Base-by-base conservation (phyloP, 768 basidiomycete genomes). In the Leccinum arenicola region DNA sequence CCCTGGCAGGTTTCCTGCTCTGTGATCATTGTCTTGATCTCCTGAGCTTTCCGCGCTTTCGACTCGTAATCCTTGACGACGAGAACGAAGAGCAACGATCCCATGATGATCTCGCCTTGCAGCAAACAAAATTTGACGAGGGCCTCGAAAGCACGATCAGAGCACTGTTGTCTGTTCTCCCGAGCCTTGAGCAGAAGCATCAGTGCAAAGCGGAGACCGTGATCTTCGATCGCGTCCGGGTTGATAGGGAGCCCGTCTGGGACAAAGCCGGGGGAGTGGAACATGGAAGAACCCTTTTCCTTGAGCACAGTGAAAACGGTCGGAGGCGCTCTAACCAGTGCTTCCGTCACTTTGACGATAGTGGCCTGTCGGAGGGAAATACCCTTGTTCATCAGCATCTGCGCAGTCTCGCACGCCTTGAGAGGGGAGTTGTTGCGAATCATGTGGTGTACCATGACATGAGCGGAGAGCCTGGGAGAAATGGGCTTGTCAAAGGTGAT, bases 91-190 rank as follows among this genome's bases (percentile, higher is more conserved):
- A 91, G 73, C 27, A 92, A 73, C 1, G 87, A 86, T 0, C 83
- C 90, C n/a, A 89, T 77, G 43, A 93, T 79, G 52, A 93, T 84
- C 68, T 93, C 91, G 25, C 89, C 89, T 52, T 93, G 89, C 40
- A 91, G 69, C 19, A 93, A 75, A 57, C 86, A 88, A 9, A 86
- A 79, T 4, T 80, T 75, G 62, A 92, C 77, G 52, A 91, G 71
- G 2, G 77, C 76, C 54, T 80, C 79, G 66, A 85, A 89, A 78
- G 89, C 84, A 31, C 76, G 74, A n/a, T 80, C 73, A 2, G 84
- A 82, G 48, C 86, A 81, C 31, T 78, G 75, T 53, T 83, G 82
- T 29, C 83, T 78, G 48, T 81, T 79, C 45, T 77, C 70, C n/a
- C 82, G 79, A 0, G 87, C 87, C 4, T 76, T 70, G 47, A 74